Evolutionary conservation across 2,329 filamentous ascomycete species (phyloP), one percentile per base, ranked within the genome.

Genomic region (Xylaria sp.): DNA sequence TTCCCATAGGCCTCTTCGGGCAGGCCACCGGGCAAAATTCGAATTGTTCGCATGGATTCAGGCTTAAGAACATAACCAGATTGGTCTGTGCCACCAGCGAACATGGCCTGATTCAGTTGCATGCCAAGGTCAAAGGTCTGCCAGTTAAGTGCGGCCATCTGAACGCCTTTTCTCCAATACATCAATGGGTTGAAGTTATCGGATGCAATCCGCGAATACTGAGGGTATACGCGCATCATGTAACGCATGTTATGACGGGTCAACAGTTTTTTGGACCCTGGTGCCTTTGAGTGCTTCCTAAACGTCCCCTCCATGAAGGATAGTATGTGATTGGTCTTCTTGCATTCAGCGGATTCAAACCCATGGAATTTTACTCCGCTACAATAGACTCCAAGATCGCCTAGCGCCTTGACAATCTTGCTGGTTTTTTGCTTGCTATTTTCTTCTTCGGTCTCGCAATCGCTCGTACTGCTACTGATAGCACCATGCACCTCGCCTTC

Each of bases 101-200:
- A 99, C 96, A 99, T 98, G 77, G 96, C 96, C 74, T 96, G 92
- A 79, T 98, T 98, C 80, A 98, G 87, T 78, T 98, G 95, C 88
- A 98, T 96, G 55, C 94, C 94, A 20, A 97, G 86, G 78, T 98
- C 96, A 77, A 97, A 98, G 0, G 94, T 98, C 82, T 99, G 96
- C 95, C 96, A 98, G 82, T 99, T 99, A 71, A 98, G 86, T 0
- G 96, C 96, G 15, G 92, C 94, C 95, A 99, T 98, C 81, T 99
- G 96, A 20, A 98, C 96, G 39, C 96, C 96, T 52, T 94, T 91
- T 61, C 95, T 91, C 96, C 96, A 99, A 79, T 96, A 97, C 71
- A 91, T 90, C 72, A 97, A 88, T 0, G 96, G 96, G 76, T 98
- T 94, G 77, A 98, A 98, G 82, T 99, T 99, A 75, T 92, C 93